These are phyloP conservation scores for Pleurotus giganteus DNA, from an alignment of 768 basidiomycete genomes.

Conservation along the genomic window DNA sequence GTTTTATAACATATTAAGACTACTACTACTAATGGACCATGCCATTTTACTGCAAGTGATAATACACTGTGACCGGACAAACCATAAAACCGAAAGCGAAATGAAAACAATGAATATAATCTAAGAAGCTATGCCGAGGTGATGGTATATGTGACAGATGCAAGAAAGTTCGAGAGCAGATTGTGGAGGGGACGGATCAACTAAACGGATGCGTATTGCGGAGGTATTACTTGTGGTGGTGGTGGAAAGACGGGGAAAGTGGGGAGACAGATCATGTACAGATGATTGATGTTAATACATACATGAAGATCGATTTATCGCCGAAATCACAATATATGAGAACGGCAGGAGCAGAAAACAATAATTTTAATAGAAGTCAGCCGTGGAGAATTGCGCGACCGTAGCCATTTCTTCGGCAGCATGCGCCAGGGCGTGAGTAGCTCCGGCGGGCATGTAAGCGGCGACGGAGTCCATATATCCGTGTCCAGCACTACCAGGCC, in stretches of 20 bases:
- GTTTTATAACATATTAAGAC: not conserved
- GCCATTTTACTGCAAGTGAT: not conserved
- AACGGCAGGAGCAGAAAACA: not conserved
- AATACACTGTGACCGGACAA: not conserved
- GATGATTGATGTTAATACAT: not conserved
- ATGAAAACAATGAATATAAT: not conserved
- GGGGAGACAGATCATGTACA: not conserved
- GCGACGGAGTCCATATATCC: constrained; percentile 3
- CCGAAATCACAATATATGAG: not conserved
- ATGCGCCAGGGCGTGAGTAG: constrained; percentile 2
- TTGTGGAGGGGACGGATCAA: not conserved
- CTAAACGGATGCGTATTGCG: not conserved
- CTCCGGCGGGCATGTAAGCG: not conserved
- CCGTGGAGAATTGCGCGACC: not conserved
- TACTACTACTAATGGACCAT: not conserved
- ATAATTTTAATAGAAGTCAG: constrained; percentile 2
- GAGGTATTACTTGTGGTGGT: not conserved
- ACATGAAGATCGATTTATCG: not conserved
- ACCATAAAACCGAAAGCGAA: not conserved
- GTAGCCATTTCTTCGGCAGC: constrained; percentile 4
- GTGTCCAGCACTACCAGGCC: not conserved
- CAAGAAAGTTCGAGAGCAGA: not conserved
- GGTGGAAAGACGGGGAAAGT: not conserved
- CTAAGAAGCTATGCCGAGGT: not conserved
- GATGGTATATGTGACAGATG: constrained; percentile 11